Conservation (phyloP, 139 green algal species). For the Mesotaenium endlicherianum region DNA sequence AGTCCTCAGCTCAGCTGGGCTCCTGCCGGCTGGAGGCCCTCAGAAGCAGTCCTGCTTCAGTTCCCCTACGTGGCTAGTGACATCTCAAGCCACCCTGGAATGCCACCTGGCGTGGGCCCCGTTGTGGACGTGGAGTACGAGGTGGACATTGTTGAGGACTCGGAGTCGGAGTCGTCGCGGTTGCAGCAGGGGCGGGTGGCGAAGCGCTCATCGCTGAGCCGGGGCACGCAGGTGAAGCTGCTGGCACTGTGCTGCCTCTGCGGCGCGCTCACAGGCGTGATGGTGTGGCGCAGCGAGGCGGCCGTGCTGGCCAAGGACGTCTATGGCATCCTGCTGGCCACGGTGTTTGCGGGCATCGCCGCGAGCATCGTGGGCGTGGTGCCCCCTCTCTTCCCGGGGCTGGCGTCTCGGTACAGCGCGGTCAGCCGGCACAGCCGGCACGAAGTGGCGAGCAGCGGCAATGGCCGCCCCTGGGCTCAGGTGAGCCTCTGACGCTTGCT, state of each 20-base stretch:
- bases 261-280: neutral
- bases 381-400: too few species aligned
- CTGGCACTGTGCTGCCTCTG: neutral
- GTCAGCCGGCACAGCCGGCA: too few species aligned
- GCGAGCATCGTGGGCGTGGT: neutral
- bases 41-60: neutral
- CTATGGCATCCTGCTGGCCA: neutral
- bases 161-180: too few species aligned
- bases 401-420: too few species aligned
- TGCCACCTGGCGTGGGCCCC: neutral
- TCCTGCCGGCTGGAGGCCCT: neutral
- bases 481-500: too few species aligned
- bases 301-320: neutral
- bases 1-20: neutral
- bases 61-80: neutral
- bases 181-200: neutral
- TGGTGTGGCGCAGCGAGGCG: neutral
- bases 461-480: too few species aligned
- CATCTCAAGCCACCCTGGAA: neutral
- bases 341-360: neutral
- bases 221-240: neutral
- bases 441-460: too few species aligned
- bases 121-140: neutral
- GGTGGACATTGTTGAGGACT: too few species aligned
- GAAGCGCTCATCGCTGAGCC: neutral